phyloP scores from a whole-genome alignment of 768 basidiomycete species.

The Kockovaella imperatae region DNA sequence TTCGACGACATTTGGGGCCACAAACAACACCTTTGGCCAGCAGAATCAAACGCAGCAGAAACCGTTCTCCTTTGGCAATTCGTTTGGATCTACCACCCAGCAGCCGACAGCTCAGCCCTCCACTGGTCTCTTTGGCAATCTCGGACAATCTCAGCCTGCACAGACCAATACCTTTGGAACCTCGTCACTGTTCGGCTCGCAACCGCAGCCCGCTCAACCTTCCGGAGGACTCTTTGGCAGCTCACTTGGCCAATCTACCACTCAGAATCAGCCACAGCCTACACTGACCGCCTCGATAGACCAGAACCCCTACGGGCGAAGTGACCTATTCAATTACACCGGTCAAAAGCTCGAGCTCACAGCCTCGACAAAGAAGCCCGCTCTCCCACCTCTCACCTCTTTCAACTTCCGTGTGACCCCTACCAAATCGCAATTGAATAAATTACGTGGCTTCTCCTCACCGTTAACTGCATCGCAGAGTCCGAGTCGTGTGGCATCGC shows the following conservation, averaged over 20 bases:
- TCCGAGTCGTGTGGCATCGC: conserved; percentile 17
- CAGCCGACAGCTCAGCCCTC: conserved; percentile 35
- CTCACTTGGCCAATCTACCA: conserved; percentile 48
- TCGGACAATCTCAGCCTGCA: conserved; percentile 45
- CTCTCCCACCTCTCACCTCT: conserved; percentile 41
- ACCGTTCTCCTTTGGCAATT: conserved; percentile 29
- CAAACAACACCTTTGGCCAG: conserved; percentile 42
- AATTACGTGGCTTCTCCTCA: conserved; percentile 42
- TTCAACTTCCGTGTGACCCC: conserved; percentile 41
- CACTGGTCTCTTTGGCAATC: conserved; percentile 41
- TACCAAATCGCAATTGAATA: conserved; percentile 31
- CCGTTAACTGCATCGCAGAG: conserved; percentile 24
- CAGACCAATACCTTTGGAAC: too few relatives aligned
- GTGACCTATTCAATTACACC: conserved; percentile 44
- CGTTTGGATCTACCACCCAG: conserved; percentile 19
- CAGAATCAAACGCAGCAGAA: conserved; percentile 39
- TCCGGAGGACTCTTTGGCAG: conserved; percentile 50
- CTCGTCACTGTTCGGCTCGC: conserved; percentile 43
- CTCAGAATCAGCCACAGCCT: conserved; percentile 49
- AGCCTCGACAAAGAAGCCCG: conserved; percentile 38
- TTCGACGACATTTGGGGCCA: conserved; percentile 36
- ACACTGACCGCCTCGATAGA: conserved; percentile 76
- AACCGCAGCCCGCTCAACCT: conserved; percentile 41
- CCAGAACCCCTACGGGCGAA: conserved; percentile 52
- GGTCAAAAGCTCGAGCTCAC: conserved; percentile 35